Percentiles rank a stretch among this genome's conserved stretches.
Evolutionary conservation across 371 early-diverging fungal species (phyloP).

Genomic region (Mortierella sp.): DNA sequence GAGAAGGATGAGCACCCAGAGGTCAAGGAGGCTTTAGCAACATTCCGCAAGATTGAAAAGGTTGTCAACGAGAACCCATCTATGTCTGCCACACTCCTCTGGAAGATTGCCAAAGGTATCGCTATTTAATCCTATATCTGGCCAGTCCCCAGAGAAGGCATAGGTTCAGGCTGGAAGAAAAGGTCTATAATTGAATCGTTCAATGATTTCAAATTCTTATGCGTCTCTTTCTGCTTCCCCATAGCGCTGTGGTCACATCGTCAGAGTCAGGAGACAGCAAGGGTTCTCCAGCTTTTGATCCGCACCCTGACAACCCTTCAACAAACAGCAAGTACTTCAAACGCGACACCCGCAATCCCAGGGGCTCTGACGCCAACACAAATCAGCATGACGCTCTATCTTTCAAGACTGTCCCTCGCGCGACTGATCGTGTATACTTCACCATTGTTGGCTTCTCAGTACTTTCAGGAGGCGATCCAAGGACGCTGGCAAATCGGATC

Average conservation of each 20-base stretch:
- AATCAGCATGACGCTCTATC: conserved; percentile 50
- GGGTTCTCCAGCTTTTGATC: conserved; percentile 38
- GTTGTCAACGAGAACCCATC: conserved; percentile 29
- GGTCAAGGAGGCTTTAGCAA: conserved; percentile 31
- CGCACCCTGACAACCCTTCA: conserved; percentile 20
- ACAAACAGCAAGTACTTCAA: neutral
- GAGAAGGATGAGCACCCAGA: conserved; percentile 33
- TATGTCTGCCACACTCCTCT: conserved; percentile 42
- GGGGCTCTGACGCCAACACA: conserved; percentile 48
- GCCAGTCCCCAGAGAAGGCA: neutral
- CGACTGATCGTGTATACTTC: conserved; percentile 32
- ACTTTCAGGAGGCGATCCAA: conserved; percentile 43
- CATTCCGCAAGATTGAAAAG: conserved; percentile 38
- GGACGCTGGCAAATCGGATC: conserved; percentile 46
- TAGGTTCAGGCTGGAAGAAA: no score
- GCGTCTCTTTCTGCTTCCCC: neutral
- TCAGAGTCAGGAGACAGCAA: conserved; percentile 30
- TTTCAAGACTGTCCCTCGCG: conserved; percentile 46
- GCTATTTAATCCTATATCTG: neutral
- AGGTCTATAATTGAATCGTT: no score
- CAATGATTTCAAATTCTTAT: no score
- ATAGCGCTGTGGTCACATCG: conserved; percentile 37
- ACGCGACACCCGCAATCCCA: neutral
- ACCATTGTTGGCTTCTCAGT: conserved; percentile 12
- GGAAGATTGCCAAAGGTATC: conserved; percentile 51